Evolutionary conservation across 192 early-diverging fungal genomes (phyloP), one percentile per base, ranked within the genome.

Genomic region (Funneliformis geosporum): DNA sequence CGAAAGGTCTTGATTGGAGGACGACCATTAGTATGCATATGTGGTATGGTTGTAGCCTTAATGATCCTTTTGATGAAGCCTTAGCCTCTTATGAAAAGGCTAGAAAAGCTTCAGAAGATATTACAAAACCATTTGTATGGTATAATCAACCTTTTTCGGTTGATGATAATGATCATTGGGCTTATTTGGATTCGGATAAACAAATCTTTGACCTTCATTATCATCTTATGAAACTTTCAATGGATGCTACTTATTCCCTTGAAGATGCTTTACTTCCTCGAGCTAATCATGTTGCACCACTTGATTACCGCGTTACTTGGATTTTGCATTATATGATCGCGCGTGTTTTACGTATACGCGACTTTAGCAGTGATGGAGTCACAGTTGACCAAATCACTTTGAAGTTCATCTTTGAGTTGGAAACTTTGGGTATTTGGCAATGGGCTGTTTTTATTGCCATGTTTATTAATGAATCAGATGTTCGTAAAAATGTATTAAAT

Each of bases 401-500:
- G 0, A 81, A 88, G 28, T 90, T 96, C 72, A 87, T 92, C 6
- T 83, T 80, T 21, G 91, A 95, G 83, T 83, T 98, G 16, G 94
- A 96, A 85, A 64, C 71, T 0, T 60, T 94, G 42, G 95, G 94
- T 0, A 81, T 95, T 33, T 96, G 94, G 93, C 82, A 95, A 46
- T 97, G 95, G 96, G 90, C 94, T 4, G 82, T 92, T 47, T 97
- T 90, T 87, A 92, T 95, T 28, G 84, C 88, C 6, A 79, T 94
- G 68, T 94, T 93, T 77, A 79, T 97, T 68, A 84, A 87, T 10
- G 76, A 80, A 2, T 81, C 86, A 60, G 21, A 4, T 38, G 75
- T 77, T 65, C 81, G 78, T 25, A 66, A 73, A 65, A 38, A 39
- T 11, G 21, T 43, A 6, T 75, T 82, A 42, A 33, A 44, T 69